Base-by-base conservation (phyloP, 306 rosid genomes). In the Morella rubra region DNA sequence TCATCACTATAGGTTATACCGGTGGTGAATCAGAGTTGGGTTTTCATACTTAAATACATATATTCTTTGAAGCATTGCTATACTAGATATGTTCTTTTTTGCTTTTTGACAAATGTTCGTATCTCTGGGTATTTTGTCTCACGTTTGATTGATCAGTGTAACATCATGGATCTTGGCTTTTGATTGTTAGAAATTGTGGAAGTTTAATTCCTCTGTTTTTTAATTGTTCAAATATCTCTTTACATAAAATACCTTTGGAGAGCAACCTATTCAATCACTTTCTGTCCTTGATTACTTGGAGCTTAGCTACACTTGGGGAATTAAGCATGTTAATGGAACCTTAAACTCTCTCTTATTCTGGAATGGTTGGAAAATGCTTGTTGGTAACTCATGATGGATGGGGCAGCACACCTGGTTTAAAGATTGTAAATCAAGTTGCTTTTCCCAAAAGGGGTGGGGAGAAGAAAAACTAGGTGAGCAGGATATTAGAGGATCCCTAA, bases 361-460 rank as follows among this genome's bases (percentile, higher is more conserved):
- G 65, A 64, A 45, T 22, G 2, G 47, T 72, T 44, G 70, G 74
- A 46, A 66, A 73, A 56, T 76, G 60, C 56, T 52, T 71, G 54
- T 76, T 76, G 32, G 64, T 10, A 20, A 58, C 64, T 58, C 32
- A 22, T 10, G 16, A 22, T 58, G 27, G 3, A 58, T 58, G 51
- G 32, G 47, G 73, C 73, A 22, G 67, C 72, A 22, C 4, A 37
- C 9, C 22, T 58, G 32, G 64, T 15, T 52, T 15, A 52, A 16
- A 52, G 15, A 52, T 52, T 12, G n/a, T 13, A 12, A 1, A 15
- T 13, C 6, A 52, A 8, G 56, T 15, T 52, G 5, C 56, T 52
- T 52, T 15, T 52, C 18, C 18, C 5, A 13, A 52, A 22, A 22
- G 22, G 8, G 24, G 10, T 8, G 4, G 10, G 32, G 13, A 52